phyloP scores from a whole-genome alignment of 2,329 filamentous ascomycete genomes.

The Botryosphaeria dothidea region DNA sequence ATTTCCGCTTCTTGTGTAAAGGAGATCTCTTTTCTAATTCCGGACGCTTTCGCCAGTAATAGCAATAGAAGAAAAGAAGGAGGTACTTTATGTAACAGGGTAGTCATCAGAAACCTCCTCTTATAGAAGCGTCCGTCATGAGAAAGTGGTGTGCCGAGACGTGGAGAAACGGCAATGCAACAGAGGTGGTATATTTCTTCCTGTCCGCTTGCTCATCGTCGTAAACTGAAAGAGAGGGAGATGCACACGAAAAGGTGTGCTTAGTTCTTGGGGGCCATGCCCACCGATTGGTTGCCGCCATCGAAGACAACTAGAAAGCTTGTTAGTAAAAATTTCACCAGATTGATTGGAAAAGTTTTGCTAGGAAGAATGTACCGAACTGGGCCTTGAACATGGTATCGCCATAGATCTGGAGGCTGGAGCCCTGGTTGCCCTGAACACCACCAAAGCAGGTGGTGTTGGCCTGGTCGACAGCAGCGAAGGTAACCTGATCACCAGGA shows the following conservation, averaged over 20 bases:
- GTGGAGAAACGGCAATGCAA: too few relatives aligned
- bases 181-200: not conserved
- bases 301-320: slow-evolving; percentile 52
- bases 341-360: not conserved
- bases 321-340: not conserved
- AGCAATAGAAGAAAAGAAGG: not conserved
- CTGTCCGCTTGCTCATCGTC: not conserved
- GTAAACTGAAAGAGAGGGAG: not conserved
- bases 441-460: slow-evolving; percentile 66
- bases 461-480: slow-evolving; percentile 37
- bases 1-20: not conserved
- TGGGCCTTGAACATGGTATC: slow-evolving; percentile 62
- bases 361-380: slow-evolving; percentile 41
- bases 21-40: not conserved
- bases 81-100: not conserved
- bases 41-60: not conserved
- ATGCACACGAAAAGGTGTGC: not conserved
- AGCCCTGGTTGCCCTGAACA: slow-evolving; percentile 59
- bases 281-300: slow-evolving; percentile 53
- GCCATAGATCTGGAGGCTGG: slow-evolving; percentile 62
- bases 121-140: not conserved
- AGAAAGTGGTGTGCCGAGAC: not conserved
- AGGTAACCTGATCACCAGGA: slow-evolving; percentile 48
- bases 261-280: slow-evolving; percentile 48
- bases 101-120: not conserved